Percentiles rank a stretch among this genome's conserved stretches.
Conservation (phyloP, 1,284 basidiomycete species). For the Ceratobasidium sp. region DNA sequence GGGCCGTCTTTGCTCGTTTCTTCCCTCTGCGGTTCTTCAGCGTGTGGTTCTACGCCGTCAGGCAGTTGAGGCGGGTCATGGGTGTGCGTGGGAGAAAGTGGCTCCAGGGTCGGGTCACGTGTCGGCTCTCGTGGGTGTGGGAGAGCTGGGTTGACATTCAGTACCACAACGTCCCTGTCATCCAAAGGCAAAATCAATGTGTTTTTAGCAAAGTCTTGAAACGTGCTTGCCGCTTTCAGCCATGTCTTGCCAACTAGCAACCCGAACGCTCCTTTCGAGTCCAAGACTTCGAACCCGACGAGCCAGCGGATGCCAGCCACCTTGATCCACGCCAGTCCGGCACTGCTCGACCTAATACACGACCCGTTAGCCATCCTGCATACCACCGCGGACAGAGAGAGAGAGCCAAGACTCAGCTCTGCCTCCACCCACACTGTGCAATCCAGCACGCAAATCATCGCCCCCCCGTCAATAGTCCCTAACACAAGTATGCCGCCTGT, state of each 20-base stretch:
- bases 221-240: neutral
- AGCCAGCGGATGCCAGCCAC: neutral
- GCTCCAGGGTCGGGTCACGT: too few relatives aligned
- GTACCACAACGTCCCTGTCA: neutral
- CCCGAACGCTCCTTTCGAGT: conserved; percentile 13
- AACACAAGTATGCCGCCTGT: neutral
- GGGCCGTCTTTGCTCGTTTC: too few relatives aligned
- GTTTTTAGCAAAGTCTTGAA: neutral
- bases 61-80: too few relatives aligned
- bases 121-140: too few relatives aligned
- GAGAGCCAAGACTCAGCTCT: conserved; percentile 1
- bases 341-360: neutral
- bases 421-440: conserved; percentile 6
- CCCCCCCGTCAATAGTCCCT: conserved; percentile 15
- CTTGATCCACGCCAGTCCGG: neutral
- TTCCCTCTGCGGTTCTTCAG: too few relatives aligned
- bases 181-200: neutral
- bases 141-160: too few relatives aligned
- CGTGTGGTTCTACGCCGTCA: too few relatives aligned
- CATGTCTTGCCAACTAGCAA: conserved; percentile 17
- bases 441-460: conserved; percentile 23
- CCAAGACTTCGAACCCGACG: conserved; percentile 13
- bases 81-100: too few relatives aligned
- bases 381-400: neutral
- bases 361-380: conserved; percentile 25